Percentiles rank a stretch among this genome's conserved stretches.
Evolutionary conservation across 306 rosid genomes (phyloP).

Genomic region (Gillenia trifoliata): DNA sequence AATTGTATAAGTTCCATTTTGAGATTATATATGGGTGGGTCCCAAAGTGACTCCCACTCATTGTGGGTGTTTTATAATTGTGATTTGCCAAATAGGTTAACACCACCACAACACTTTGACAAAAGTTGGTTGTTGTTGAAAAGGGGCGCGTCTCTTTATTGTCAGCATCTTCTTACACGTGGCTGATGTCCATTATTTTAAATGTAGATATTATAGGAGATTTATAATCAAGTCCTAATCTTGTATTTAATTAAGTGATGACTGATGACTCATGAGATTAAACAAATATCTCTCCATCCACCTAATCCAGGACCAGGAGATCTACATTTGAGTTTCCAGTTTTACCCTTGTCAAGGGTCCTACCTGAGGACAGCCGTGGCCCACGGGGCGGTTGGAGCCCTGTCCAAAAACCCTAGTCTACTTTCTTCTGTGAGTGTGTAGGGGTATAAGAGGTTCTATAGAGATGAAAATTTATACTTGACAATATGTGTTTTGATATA

Average conservation of each 20-base stretch:
- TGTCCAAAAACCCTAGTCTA: too few species aligned
- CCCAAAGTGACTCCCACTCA: constrained; percentile 12
- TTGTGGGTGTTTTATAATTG: not conserved
- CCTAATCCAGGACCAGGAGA: not conserved
- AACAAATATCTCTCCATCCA: constrained; percentile 9
- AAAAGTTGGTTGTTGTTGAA: constrained; percentile 26
- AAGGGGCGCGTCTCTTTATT: constrained; percentile 30
- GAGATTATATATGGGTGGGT: constrained; percentile 23
- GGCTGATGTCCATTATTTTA: constrained; percentile 21
- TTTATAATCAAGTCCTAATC: not conserved
- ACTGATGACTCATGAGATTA: constrained; percentile 8
- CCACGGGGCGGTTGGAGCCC: too few species aligned
- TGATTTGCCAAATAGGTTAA: constrained; percentile 11
- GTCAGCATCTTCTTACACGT: constrained; percentile 33
- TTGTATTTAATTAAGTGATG: not conserved
- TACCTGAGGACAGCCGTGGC: too few species aligned
- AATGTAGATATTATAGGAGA: not conserved
- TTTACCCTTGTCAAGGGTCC: not conserved
- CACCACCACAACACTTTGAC: constrained; percentile 16
- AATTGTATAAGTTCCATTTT: constrained; percentile 23
- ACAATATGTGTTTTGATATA: too few species aligned
- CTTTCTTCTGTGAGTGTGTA: too few species aligned
- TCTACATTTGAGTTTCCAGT: too few species aligned
- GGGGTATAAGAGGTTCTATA: too few species aligned
- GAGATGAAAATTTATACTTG: too few species aligned